Base-by-base conservation (phyloP, 75 land plant genomes). In the Pseudotsuga menziesii region DNA sequence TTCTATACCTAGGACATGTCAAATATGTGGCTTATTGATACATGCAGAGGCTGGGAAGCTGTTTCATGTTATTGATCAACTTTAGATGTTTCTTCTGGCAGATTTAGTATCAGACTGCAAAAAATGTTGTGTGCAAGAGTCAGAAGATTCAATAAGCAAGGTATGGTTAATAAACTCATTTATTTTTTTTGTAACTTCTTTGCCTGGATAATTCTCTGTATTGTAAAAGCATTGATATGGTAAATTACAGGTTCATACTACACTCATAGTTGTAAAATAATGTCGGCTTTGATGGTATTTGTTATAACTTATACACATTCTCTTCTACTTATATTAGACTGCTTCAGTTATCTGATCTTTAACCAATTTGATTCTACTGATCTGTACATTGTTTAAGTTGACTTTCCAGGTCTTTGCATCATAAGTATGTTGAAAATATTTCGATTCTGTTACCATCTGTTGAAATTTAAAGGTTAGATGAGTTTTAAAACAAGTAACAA, bases 81-180 rank as follows among this genome's bases (percentile, higher is more conserved):
- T 5, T n/a, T 69, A 48, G 54, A n/a, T 35, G 52, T 69, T 69
- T 69, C 72, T 26, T 58, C 11, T 76, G 78, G 82, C 84, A 94
- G 97, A 91, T 67, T 75, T 94, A 77, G 92, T 91, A n/a, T 81
- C 92, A 20, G 97, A 94, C 61, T 94, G 97, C 75, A 80, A 87
- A 72, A 86, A 83, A 80, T 94, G 97, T 75, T 94, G 97, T 78
- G 58, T 85, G 20, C 90, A 91, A 78, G 94, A 94, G 61, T 80
- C 88, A 75, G 94, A 94, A 78, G 94, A 94, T 82, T 85, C 97
- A 60, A 82, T 88, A 52, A 89, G 87, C 82, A 91, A 94, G 97
- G 97, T 91, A 83, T 72, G 54, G 20, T 26, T 57, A 15, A 29
- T 61, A 3, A 14, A 67, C 36, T 39, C n/a, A 36, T 39, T 67